Conservation (phyloP, 495 filamentous ascomycete genomes). For the Penicillium parvum region DNA sequence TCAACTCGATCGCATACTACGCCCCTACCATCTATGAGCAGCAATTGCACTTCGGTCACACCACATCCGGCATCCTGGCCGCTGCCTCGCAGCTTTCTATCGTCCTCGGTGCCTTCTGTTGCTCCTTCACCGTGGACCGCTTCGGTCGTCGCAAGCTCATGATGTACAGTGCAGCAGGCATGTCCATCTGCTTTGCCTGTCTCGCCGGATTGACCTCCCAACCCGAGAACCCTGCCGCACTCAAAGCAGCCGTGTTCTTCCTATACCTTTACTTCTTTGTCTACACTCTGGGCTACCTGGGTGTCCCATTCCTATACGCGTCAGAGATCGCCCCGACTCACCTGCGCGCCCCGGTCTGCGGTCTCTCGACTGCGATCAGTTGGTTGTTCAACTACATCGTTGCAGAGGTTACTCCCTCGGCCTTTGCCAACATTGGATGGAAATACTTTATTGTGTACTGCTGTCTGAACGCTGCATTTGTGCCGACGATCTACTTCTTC, state of each 20-base stretch:
- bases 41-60: slow-evolving; percentile 16
- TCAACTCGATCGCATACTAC: slow-evolving; percentile 25
- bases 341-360: slow-evolving; percentile 40
- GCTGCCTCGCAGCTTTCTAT: slow-evolving; percentile 19
- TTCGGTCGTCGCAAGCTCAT: slow-evolving; percentile 33
- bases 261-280: slow-evolving; percentile 47
- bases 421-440: slow-evolving; percentile 27
- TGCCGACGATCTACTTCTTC: slow-evolving; percentile 30
- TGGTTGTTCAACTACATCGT: slow-evolving; percentile 31
- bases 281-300: slow-evolving; percentile 47
- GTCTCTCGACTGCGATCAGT: slow-evolving; percentile 36
- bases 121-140: slow-evolving; percentile 22
- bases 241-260: slow-evolving; percentile 34
- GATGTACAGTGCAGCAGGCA: slow-evolving; percentile 34
- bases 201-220: slow-evolving; percentile 20
- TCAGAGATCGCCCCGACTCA: slow-evolving; percentile 45
- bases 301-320: slow-evolving; percentile 47
- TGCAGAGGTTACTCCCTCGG: slow-evolving; percentile 27
- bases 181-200: slow-evolving; percentile 36
- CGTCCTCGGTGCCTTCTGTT: slow-evolving; percentile 22
- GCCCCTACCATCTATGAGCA: slow-evolving; percentile 23
- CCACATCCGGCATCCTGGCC: slow-evolving; percentile 18
- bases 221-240: background rate
- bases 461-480: slow-evolving; percentile 25
- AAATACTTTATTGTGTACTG: slow-evolving; percentile 32